phyloP scores from a whole-genome alignment of 768 basidiomycete genomes.

The Crucibulum laeve region DNA sequence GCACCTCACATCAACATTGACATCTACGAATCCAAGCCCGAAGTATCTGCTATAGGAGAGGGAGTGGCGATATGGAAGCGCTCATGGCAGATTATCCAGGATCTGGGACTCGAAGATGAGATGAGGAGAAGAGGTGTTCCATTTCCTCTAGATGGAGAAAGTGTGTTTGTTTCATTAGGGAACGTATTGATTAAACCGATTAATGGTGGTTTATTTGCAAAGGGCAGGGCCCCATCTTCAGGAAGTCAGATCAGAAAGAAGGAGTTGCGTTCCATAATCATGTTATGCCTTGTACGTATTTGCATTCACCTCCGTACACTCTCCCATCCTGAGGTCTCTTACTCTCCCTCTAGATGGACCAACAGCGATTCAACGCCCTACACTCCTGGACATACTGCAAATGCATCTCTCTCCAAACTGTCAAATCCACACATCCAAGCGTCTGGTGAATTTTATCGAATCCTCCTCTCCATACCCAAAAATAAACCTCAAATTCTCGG shows the following conservation, averaged over 20 bases:
- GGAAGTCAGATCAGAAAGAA: slow-evolving; percentile 18
- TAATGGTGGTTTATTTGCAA: too few species aligned
- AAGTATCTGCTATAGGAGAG: slow-evolving; percentile 33
- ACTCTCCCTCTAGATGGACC: slow-evolving; percentile 14
- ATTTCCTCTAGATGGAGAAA: slow-evolving; percentile 19
- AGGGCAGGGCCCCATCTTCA: slow-evolving; percentile 19
- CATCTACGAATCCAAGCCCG: slow-evolving; percentile 37
- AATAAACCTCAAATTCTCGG: slow-evolving; percentile 16
- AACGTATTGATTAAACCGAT: background rate
- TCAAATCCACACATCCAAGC: slow-evolving; percentile 19
- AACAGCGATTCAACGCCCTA: slow-evolving; percentile 14
- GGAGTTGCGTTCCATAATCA: slow-evolving; percentile 20
- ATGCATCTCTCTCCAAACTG: slow-evolving; percentile 15
- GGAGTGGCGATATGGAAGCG: slow-evolving; percentile 38
- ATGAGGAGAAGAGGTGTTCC: slow-evolving; percentile 14
- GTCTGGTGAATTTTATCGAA: slow-evolving; percentile 9
- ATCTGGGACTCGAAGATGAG: slow-evolving; percentile 29
- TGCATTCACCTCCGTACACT: too few species aligned
- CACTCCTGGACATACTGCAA: slow-evolving; percentile 18
- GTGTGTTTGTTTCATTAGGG: slow-evolving; percentile 5
- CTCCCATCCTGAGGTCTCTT: background rate
- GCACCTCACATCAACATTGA: slow-evolving; percentile 17
- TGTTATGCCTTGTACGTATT: slow-evolving; percentile 18
- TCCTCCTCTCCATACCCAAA: slow-evolving; percentile 1
- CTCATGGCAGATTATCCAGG: slow-evolving; percentile 32